Evolutionary conservation across 2,329 filamentous ascomycete genomes (phyloP), one percentile per base, ranked within the genome.

Genomic region (Penicillium corylophilum): DNA sequence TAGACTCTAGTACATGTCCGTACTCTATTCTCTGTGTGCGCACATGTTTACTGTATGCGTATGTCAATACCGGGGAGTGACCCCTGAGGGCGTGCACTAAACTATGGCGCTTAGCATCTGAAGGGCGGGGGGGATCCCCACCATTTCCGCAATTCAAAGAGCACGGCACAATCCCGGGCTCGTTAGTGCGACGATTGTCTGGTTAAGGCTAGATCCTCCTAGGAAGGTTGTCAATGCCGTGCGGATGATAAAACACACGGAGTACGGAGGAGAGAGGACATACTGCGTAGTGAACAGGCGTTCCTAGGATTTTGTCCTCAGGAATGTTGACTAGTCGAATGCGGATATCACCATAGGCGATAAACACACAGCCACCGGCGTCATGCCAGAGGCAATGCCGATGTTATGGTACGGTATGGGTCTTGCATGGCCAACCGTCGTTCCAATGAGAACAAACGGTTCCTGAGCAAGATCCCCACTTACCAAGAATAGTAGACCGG

Each of bases 281-380:
- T n/a, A n/a, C n/a, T n/a, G 26, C 9, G 9, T 28, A 28, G 9
- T 8, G 26, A 9, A 8, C 26, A 28, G 2, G 9, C 12, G 7
- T 28, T 28, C 2, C 7, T 28, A 28, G 26, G 26, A 28, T 28
- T 10, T 8, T 28, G 5, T 28, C 4, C 26, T 28, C 26, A 53
- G 44, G 57, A 60, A 60, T 60, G 48, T 40, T 20, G 28, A 22
- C 35, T 46, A 31, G 56, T 29, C 23, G 16, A 29, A 35, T 54
- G 31, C 35, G 23, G 43, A 44, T 48, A 46, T 16, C 40, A 29
- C 35, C 40, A 36, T 49, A 26, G 26, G 26, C 18, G 43, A 48
- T 42, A 49, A 49, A 41, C 46, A 43, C 48, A 55, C 51, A 56
- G 59, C 59, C 59, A 61, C 57, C 41, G 46, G 53, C 55, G 59